phyloP scores from a whole-genome alignment of 169 alveolate species.

The Cryptosporidium bovis region DNA sequence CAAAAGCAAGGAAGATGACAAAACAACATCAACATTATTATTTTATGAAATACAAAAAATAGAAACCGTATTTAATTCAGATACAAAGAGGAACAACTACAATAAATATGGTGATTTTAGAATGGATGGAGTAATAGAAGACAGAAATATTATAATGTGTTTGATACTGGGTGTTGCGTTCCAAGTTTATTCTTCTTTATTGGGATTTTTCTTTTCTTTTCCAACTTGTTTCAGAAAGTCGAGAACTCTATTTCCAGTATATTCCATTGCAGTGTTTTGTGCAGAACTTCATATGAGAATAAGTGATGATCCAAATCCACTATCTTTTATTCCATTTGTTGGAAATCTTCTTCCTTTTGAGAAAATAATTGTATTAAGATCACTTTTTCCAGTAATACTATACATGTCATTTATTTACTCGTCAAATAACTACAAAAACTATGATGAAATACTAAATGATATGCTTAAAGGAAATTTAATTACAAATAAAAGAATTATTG shows the following conservation, averaged over 20 bases:
- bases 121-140: constrained; percentile 57
- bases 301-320: constrained; percentile 62
- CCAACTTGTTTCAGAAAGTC: constrained; percentile 62
- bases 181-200: constrained; percentile 57
- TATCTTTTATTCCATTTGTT: constrained; percentile 36
- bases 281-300: constrained; percentile 70
- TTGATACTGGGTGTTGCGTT: constrained; percentile 46
- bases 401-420: constrained; percentile 37
- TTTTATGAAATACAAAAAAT: constrained; percentile 66
- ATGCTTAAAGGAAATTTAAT: constrained; percentile 61
- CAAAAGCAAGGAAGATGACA: constrained; percentile 46
- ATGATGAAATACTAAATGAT: constrained; percentile 57
- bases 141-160: constrained; percentile 51
- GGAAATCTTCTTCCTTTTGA: constrained; percentile 60
- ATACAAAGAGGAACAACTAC: constrained; percentile 51
- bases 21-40: constrained; percentile 10
- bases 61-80: constrained; percentile 61
- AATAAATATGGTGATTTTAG: constrained; percentile 71
- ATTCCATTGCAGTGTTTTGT: constrained; percentile 61
- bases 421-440: constrained; percentile 43
- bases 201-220: constrained; percentile 58
- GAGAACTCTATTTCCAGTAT: constrained; percentile 57
- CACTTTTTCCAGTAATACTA: constrained; percentile 17
- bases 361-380: constrained; percentile 35
- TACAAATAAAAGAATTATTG: constrained; percentile 66